Evolutionary conservation across 441 rosid species (phyloP), one percentile per base, ranked within the genome.

Genomic region (Manihot esculenta): DNA sequence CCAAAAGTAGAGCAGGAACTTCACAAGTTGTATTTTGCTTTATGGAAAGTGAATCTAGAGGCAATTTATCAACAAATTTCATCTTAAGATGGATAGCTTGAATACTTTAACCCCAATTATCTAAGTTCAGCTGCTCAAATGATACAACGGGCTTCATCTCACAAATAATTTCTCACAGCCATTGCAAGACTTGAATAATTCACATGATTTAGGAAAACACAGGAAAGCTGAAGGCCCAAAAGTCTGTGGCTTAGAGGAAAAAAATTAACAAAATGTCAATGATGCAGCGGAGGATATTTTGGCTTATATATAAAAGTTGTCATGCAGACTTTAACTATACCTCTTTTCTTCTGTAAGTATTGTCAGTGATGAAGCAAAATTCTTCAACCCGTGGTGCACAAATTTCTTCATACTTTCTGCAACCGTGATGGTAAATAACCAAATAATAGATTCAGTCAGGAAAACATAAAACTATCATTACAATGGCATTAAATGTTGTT

Each of bases 331-430:
- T 27, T 57, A 21, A 59, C 69, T 15, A 23, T 78, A 80, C 87
- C 85, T 82, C 87, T 51, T 41, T 76, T 64, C 67, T 81, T 38
- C 82, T 77, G 62, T 84, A 84, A 15, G 87, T 81, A 76, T 74
- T 81, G 76, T 84, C 87, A 7, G 87, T 84, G 71, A 84, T 84
- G 66, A 81, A 77, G 80, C 85, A 84, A 77, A 84, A 84, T 24
- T 84, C 87, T 76, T 84, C 87, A 33, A 84, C 82, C 3, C 56
- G 78, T 4, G 85, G 87, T 1, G 87, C 83, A 65, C 73, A 74
- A 68, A 87, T 85, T 75, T 92, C 96, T 86, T 92, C 96, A n/a
- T 88, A 92, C 79, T 92, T 92, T 73, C 97, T 92, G 66, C 82
- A 85, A 72, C 21, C 57, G 77, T 30, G 50, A 47, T 61, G 30